These are phyloP conservation scores for Penicillium malachiteum DNA, from an alignment of 495 filamentous ascomycete species.

Conservation along the genomic window DNA sequence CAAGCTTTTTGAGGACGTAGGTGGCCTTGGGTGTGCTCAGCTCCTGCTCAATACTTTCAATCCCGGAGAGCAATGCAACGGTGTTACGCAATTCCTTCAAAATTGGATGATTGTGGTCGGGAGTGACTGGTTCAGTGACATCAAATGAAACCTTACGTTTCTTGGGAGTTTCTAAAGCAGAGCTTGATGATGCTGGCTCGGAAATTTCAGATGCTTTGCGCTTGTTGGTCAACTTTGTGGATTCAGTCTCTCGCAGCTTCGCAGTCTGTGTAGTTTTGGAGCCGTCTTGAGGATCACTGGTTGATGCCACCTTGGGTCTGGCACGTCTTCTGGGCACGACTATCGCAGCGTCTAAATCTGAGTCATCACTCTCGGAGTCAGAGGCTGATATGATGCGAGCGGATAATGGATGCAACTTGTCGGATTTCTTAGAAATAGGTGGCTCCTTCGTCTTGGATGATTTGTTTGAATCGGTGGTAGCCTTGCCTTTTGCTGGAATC, in stretches of 20 bases:
- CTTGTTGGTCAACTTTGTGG: not conserved
- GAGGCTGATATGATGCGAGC: not conserved
- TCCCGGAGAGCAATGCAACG: not conserved
- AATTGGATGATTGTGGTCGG: not conserved
- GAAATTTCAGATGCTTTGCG: not conserved
- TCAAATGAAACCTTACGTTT: not conserved
- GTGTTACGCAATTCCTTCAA: not conserved
- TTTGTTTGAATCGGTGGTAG: not conserved
- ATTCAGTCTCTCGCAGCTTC: not conserved
- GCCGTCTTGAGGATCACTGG: not conserved
- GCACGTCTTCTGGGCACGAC: not conserved
- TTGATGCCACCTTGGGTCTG: not conserved
- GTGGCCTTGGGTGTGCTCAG: not conserved
- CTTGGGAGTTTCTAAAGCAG: not conserved
- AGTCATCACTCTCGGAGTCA: too few species aligned
- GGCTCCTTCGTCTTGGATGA: not conserved
- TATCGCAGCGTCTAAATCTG: too few species aligned
- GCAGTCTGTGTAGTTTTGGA: too few species aligned
- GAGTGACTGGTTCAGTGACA: not conserved
- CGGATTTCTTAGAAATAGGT: not conserved
- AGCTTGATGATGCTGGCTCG: not conserved
- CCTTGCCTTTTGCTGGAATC: not conserved
- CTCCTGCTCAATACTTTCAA: not conserved
- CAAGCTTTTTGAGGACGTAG: not conserved
- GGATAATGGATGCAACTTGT: not conserved